Evolutionary conservation across 2,329 filamentous ascomycete genomes (phyloP).

Genomic region (Chalara sp.): DNA sequence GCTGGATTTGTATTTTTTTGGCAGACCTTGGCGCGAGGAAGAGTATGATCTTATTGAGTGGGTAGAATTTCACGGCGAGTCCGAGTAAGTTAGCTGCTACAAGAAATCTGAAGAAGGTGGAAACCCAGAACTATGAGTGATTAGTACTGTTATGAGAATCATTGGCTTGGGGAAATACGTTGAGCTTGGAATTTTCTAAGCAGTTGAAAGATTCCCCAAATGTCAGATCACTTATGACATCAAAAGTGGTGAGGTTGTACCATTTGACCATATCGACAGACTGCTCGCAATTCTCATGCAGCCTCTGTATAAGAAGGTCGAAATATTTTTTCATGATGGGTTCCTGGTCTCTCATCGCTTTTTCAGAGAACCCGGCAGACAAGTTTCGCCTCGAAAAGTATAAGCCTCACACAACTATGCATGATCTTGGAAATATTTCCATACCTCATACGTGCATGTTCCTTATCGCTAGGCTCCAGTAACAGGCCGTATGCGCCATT

Average conservation of each 20-base stretch:
- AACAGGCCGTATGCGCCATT: background rate
- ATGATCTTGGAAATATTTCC: background rate
- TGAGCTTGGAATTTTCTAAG: conserved; percentile 22
- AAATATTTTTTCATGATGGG: conserved; percentile 32
- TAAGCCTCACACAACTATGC: no score
- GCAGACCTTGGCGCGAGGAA: conserved; percentile 13
- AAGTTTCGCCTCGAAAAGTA: conserved; percentile 18
- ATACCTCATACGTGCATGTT: background rate
- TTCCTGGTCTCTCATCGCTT: conserved; percentile 27
- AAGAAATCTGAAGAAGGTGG: conserved; percentile 20
- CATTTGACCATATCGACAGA: conserved; percentile 16
- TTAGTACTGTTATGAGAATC: no score
- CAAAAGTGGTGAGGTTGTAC: conserved; percentile 27
- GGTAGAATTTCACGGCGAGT: conserved; percentile 12
- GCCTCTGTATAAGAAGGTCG: conserved; percentile 29
- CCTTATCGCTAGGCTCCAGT: background rate
- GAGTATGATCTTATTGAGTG: conserved; percentile 10
- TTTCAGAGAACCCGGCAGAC: conserved; percentile 26
- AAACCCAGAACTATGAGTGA: conserved; percentile 19
- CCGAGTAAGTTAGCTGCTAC: conserved; percentile 14
- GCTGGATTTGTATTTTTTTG: conserved; percentile 10
- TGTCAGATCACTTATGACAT: conserved; percentile 35
- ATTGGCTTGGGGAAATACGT: conserved; percentile 4
- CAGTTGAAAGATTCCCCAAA: conserved; percentile 36
- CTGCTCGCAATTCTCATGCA: conserved; percentile 18